These are phyloP conservation scores for Cydonia oblonga DNA, from an alignment of 331 rosid genomes.

Conservation along the genomic window DNA sequence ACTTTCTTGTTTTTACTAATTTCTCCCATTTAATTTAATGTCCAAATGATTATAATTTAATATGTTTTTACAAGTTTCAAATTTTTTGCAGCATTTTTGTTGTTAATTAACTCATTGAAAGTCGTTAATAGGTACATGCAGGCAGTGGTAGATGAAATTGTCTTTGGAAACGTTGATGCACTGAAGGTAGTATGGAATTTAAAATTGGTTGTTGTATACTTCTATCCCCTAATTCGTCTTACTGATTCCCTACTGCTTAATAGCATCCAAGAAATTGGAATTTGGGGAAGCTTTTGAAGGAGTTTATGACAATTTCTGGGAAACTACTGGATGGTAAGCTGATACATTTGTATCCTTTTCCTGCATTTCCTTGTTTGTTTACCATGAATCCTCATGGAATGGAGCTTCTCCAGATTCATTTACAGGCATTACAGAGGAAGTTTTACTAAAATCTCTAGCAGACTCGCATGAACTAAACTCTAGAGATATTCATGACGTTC, in stretches of 20 bases:
- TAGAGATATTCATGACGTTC: slow-evolving; percentile 42
- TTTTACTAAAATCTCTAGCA: slow-evolving; percentile 53
- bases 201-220: slow-evolving; percentile 1
- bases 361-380: slow-evolving; percentile 17
- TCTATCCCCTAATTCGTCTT: slow-evolving; percentile 13
- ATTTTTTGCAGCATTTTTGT: not conserved
- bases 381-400: slow-evolving; percentile 14
- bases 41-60: not conserved
- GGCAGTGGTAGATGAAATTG: slow-evolving; percentile 91
- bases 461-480: slow-evolving; percentile 35
- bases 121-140: slow-evolving; percentile 76
- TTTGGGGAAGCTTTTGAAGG: slow-evolving; percentile 70
- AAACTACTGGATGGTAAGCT: slow-evolving; percentile 67
- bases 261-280: slow-evolving; percentile 82
- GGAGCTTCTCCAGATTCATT: slow-evolving; percentile 50
- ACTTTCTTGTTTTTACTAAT: not conserved
- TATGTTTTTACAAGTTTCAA: not conserved
- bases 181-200: slow-evolving; percentile 46
- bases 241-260: slow-evolving; percentile 20
- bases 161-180: slow-evolving; percentile 56
- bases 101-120: slow-evolving; percentile 2
- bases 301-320: slow-evolving; percentile 57
- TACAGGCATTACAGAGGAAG: slow-evolving; percentile 50
- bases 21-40: not conserved
- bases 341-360: not conserved